phyloP scores from a whole-genome alignment of 2,329 filamentous ascomycete genomes.

The Periconia macrospinosa region DNA sequence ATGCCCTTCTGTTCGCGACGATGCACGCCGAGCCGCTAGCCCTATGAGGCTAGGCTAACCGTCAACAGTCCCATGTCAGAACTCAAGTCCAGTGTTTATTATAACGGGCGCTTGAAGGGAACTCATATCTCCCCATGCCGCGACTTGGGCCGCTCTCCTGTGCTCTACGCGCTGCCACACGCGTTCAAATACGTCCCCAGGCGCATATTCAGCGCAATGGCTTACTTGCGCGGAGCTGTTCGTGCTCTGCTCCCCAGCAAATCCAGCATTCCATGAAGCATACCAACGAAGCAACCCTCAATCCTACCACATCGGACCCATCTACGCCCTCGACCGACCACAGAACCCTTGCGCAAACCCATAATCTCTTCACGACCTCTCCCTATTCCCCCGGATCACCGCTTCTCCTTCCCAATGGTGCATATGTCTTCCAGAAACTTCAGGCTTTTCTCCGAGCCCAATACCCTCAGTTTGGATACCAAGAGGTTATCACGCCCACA shows the following conservation, averaged over 20 bases:
- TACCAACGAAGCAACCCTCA: constrained; percentile 23
- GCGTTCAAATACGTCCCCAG: constrained; percentile 6
- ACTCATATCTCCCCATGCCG: constrained; percentile 32
- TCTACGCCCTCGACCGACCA: constrained; percentile 51
- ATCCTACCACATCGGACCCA: constrained; percentile 35
- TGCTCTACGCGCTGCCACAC: constrained; percentile 14
- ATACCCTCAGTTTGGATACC: constrained; percentile 81
- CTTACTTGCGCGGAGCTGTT: constrained; percentile 30
- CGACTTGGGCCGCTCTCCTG: constrained; percentile 27
- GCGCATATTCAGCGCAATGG: constrained; percentile 9
- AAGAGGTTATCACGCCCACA: constrained; percentile 85
- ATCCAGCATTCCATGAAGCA: constrained; percentile 24
- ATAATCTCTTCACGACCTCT: constrained; percentile 79
- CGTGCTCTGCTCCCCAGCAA: constrained; percentile 35
- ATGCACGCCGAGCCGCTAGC: no score
- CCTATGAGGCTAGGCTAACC: background rate
- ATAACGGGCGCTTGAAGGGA: constrained; percentile 7
- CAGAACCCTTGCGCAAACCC: constrained; percentile 54
- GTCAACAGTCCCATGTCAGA: constrained; percentile 19
- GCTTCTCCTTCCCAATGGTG: constrained; percentile 79
- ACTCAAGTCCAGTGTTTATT: constrained; percentile 17
- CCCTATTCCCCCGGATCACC: constrained; percentile 82
- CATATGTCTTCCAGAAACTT: constrained; percentile 81
- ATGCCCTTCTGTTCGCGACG: no score
- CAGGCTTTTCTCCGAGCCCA: constrained; percentile 80